Percentiles rank a stretch among this genome's conserved stretches.
Conservation (phyloP, 371 early-diverging fungal genomes). For the Gilbertella persicaria region DNA sequence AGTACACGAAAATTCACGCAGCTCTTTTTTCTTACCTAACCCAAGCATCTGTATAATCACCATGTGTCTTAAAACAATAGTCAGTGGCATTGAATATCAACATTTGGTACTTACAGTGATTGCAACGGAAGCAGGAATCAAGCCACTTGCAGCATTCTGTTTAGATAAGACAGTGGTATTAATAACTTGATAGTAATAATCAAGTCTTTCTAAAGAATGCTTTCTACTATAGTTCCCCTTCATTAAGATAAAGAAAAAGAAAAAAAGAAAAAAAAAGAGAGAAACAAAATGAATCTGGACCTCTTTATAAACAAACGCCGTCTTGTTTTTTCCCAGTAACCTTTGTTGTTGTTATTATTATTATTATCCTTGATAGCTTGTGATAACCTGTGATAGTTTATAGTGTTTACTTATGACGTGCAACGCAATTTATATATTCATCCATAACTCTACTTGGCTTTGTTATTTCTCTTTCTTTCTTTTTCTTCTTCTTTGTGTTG, state of each 20-base stretch:
- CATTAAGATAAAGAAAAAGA: constrained; percentile 1
- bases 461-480: neutral
- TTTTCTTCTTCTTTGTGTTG: neutral
- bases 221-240: constrained; percentile 20
- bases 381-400: neutral
- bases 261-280: constrained; percentile 6
- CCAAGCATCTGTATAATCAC: constrained; percentile 92
- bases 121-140: constrained; percentile 90
- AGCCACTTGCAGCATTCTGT: constrained; percentile 84
- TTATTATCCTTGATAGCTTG: neutral
- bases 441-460: neutral
- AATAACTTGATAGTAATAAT: constrained; percentile 77
- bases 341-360: neutral
- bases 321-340: neutral
- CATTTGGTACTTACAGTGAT: constrained; percentile 57
- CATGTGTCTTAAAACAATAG: constrained; percentile 49
- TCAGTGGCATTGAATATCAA: neutral
- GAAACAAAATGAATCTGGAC: neutral
- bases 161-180: constrained; percentile 74
- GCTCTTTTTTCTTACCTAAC: constrained; percentile 62
- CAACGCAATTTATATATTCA: no score
- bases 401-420: no score
- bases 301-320: constrained; percentile 1
- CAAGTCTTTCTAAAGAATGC: constrained; percentile 57
- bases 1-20: neutral